These are phyloP conservation scores for Aegilops tauschii DNA, from an alignment of 176 grass and related monocot genomes.

Conservation along the genomic window DNA sequence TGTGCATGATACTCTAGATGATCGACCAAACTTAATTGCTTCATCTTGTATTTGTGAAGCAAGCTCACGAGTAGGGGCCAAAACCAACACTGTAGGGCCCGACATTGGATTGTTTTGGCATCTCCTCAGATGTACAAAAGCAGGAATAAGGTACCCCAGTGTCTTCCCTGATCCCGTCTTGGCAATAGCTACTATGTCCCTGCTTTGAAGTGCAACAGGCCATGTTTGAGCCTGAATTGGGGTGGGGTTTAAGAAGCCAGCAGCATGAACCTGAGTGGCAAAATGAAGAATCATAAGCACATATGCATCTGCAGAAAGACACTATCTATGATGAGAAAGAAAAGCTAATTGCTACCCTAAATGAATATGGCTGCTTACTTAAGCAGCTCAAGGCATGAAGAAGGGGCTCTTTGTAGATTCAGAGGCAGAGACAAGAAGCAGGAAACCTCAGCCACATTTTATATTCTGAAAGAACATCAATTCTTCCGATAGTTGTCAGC, in stretches of 20 bases:
- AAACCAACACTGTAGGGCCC: slow-evolving; percentile 87
- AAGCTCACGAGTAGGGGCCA: slow-evolving; percentile 88
- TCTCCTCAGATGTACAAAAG: slow-evolving; percentile 91
- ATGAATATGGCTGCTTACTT: slow-evolving; percentile 87
- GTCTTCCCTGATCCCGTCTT: slow-evolving; percentile 99
- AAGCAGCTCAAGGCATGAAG: slow-evolving; percentile 74
- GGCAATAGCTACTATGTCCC: slow-evolving; percentile 95
- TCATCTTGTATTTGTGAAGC: slow-evolving; percentile 99
- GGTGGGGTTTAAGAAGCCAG: slow-evolving; percentile 83
- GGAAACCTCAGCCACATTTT: slow-evolving; percentile 75
- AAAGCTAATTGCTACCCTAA: slow-evolving; percentile 62
- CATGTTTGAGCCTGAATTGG: slow-evolving; percentile 98
- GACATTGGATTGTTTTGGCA: slow-evolving; percentile 71
- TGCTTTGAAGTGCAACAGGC: slow-evolving; percentile 85
- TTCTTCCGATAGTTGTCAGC: slow-evolving; percentile 69
- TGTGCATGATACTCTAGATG: slow-evolving; percentile 82
- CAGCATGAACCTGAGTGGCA: slow-evolving; percentile 63
- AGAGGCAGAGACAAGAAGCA: slow-evolving; percentile 86
- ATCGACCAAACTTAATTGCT: slow-evolving; percentile 87
- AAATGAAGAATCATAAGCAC: slow-evolving; percentile 27
- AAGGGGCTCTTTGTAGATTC: slow-evolving; percentile 59
- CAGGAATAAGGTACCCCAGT: slow-evolving; percentile 92
- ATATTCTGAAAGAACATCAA: slow-evolving; percentile 71
- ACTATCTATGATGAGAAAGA: slow-evolving; percentile 16
- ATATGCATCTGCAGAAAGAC: background rate